Percentiles rank a stretch among this genome's conserved stretches.
Evolutionary conservation across 1,139 yeast genomes (phyloP).

Genomic region (Suhomyces panamericanus): DNA sequence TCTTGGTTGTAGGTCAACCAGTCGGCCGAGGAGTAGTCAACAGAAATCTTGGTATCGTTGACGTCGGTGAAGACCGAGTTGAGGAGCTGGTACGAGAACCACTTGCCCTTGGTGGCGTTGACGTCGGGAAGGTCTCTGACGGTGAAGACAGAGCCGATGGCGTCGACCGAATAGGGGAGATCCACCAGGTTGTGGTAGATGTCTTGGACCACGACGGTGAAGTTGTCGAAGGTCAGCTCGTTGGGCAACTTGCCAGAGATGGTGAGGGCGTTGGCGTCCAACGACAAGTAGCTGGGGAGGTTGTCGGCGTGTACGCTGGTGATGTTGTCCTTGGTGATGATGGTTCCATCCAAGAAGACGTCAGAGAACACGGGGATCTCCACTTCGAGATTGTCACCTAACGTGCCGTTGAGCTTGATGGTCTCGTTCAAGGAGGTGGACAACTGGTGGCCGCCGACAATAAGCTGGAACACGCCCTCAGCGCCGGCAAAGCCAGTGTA

Average conservation of each 20-base stretch:
- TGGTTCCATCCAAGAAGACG: constrained; percentile 59
- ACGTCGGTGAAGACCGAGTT: constrained; percentile 56
- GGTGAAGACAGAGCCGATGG: constrained; percentile 55
- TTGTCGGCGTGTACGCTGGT: constrained; percentile 48
- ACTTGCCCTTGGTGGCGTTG: constrained; percentile 65
- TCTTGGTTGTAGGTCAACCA: constrained; percentile 67
- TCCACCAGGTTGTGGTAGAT: constrained; percentile 62
- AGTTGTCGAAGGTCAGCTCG: constrained; percentile 40
- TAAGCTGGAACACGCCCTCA: constrained; percentile 64
- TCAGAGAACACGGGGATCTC: constrained; percentile 58
- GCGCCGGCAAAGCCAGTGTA: constrained; percentile 74
- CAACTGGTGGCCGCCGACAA: constrained; percentile 86
- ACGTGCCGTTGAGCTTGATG: constrained; percentile 65
- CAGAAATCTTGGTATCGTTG: constrained; percentile 50
- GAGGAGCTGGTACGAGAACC: constrained; percentile 54
- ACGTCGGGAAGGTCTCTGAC: constrained; percentile 51
- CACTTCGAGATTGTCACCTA: constrained; percentile 52
- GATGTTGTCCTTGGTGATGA: constrained; percentile 52
- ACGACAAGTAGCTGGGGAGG: constrained; percentile 62
- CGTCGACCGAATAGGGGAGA: constrained; percentile 53
- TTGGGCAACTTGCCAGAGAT: constrained; percentile 64
- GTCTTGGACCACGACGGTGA: constrained; percentile 63
- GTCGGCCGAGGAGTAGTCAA: constrained; percentile 36
- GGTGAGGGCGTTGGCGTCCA: constrained; percentile 41
- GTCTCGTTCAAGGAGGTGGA: constrained; percentile 58